These are phyloP conservation scores for Pelargonium fulgidum DNA, from an alignment of 441 rosid species.

Conservation along the genomic window DNA sequence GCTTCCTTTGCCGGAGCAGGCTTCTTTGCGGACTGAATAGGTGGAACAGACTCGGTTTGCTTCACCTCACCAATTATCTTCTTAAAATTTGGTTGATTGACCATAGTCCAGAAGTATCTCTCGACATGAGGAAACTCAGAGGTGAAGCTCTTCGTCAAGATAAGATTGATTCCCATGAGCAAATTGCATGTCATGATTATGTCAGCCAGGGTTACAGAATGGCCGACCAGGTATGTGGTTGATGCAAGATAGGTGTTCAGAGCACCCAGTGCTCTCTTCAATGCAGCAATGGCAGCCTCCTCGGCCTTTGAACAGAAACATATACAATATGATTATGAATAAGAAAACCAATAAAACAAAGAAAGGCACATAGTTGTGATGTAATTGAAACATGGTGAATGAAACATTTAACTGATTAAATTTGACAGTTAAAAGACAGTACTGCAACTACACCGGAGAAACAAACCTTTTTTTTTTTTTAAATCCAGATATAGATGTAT, in stretches of 20 bases:
- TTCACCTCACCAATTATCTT: constrained; percentile 74
- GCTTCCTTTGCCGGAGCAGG: constrained; percentile 47
- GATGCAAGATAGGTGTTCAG: constrained; percentile 61
- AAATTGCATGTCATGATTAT: constrained; percentile 69
- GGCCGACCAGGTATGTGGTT: constrained; percentile 75
- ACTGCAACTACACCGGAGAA: no score
- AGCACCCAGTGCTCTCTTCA: constrained; percentile 77
- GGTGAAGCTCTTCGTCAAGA: constrained; percentile 74
- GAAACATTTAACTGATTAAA: background rate
- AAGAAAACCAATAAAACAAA: background rate
- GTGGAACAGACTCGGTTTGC: constrained; percentile 55
- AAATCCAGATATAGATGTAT: no score
- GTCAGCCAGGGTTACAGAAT: constrained; percentile 78
- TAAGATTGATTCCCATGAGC: constrained; percentile 34
- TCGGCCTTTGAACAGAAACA: constrained; percentile 44
- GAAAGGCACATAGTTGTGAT: background rate
- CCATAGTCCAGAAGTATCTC: constrained; percentile 93
- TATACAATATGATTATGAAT: background rate
- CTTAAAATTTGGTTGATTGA: constrained; percentile 76
- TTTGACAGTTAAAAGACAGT: no score
- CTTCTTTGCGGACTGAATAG: constrained; percentile 54
- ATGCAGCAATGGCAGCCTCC: constrained; percentile 61
- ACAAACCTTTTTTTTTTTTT: no score
- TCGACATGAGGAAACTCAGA: constrained; percentile 86
- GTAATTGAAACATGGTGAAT: background rate